phyloP scores from a whole-genome alignment of 202 grass and related monocot genomes.

The Panicum virgatum region DNA sequence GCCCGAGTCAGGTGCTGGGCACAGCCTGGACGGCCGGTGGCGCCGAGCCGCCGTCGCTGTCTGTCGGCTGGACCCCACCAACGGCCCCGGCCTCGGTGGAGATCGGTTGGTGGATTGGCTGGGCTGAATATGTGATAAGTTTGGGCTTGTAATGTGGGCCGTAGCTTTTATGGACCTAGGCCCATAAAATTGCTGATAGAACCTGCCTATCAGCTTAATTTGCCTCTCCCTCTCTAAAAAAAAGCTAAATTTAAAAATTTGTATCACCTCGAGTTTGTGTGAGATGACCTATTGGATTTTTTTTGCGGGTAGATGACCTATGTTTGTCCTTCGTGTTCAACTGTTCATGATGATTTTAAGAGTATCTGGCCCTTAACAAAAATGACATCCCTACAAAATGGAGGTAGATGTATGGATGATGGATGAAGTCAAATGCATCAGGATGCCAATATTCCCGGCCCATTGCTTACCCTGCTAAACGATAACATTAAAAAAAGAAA shows the following conservation, averaged over 20 bases:
- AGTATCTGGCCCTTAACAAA: not conserved
- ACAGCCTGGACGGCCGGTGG: conserved; percentile 42
- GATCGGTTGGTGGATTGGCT: not conserved
- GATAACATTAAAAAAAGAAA: not conserved
- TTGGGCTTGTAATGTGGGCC: not conserved
- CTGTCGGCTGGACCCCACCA: not conserved
- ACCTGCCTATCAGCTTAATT: not conserved
- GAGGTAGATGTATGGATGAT: not conserved
- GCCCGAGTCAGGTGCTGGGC: conserved; percentile 4
- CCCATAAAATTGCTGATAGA: not conserved
- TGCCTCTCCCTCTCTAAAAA: not conserved
- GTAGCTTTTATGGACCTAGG: not conserved
- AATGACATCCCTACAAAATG: not conserved
- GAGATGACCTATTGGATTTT: too few relatives aligned
- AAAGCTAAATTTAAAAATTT: too few relatives aligned
- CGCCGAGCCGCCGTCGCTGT: too few relatives aligned
- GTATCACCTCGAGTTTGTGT: too few relatives aligned
- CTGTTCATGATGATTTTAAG: too few relatives aligned
- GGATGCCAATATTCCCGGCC: not conserved
- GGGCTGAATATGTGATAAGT: not conserved
- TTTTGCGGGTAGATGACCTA: too few relatives aligned
- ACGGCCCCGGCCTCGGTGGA: too few relatives aligned
- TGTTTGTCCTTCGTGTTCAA: too few relatives aligned
- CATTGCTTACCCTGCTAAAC: not conserved
- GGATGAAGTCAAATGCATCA: not conserved